These are phyloP conservation scores for Leptomonas pyrrhocoris DNA, from an alignment of 208 protist genomes.

Conservation along the genomic window DNA sequence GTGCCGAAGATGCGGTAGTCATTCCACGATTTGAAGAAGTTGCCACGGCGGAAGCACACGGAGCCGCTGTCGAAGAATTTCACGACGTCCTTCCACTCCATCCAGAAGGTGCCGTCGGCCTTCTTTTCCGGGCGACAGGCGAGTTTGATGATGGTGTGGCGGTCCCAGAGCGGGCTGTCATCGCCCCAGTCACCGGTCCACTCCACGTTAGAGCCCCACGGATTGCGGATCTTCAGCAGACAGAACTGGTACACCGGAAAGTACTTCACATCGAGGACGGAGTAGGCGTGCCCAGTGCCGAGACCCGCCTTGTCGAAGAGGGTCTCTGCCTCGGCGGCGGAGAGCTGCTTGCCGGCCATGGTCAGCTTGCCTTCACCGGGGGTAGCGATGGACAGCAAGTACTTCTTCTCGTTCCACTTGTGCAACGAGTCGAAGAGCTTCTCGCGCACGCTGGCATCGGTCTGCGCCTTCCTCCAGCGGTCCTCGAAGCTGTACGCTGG, in stretches of 20 bases:
- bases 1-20: slow-evolving; percentile 55
- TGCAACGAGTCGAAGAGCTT: slow-evolving; percentile 55
- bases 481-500: slow-evolving; percentile 52
- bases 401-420: slow-evolving; percentile 52
- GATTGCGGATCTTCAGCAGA: slow-evolving; percentile 72
- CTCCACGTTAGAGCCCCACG: slow-evolving; percentile 72
- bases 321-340: slow-evolving; percentile 20
- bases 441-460: slow-evolving; percentile 31
- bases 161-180: slow-evolving; percentile 49
- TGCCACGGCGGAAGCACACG: slow-evolving; percentile 59
- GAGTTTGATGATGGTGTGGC: slow-evolving; percentile 57
- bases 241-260: slow-evolving; percentile 55
- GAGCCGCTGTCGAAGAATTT: slow-evolving; percentile 66
- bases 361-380: slow-evolving; percentile 38
- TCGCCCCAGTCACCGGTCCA: slow-evolving; percentile 70
- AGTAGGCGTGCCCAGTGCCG: slow-evolving; percentile 62
- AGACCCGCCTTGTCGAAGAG: slow-evolving; percentile 64
- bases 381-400: slow-evolving; percentile 64
- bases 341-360: slow-evolving; percentile 34
- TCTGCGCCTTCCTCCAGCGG: slow-evolving; percentile 44
- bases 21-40: slow-evolving; percentile 48
- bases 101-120: slow-evolving; percentile 71
- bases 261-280: slow-evolving; percentile 59
- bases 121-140: slow-evolving; percentile 50
- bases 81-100: slow-evolving; percentile 74